These are phyloP conservation scores for Tolypocladium tundrense DNA, from an alignment of 2,329 filamentous ascomycete species.

Conservation along the genomic window DNA sequence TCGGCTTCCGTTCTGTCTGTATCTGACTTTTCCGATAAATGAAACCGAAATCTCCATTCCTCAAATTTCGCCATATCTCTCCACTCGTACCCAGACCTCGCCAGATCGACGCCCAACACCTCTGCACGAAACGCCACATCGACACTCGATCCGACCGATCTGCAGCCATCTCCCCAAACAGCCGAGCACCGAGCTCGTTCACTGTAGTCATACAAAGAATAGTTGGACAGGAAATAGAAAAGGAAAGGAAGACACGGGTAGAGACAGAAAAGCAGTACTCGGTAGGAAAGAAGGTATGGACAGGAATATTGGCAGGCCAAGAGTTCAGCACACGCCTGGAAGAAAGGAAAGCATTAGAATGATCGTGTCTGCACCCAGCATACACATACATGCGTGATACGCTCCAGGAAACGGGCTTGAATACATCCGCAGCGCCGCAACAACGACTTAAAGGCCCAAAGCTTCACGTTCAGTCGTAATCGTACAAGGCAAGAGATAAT, in stretches of 20 bases:
- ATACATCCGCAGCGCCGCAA: not conserved
- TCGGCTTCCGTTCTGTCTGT: not conserved
- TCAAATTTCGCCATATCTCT: not conserved
- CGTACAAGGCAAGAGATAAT: not conserved
- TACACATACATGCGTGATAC: not conserved
- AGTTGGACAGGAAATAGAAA: not conserved
- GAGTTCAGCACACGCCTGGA: not conserved
- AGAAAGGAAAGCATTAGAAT: not conserved
- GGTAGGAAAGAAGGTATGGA: not conserved
- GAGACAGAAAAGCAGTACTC: not conserved
- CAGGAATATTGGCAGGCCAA: not conserved
- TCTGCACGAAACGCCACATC: not conserved
- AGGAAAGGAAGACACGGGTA: not conserved
- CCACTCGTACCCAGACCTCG: not conserved
- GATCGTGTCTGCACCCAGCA: not conserved
- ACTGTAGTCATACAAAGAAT: not conserved
- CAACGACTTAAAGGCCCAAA: not conserved
- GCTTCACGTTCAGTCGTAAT: not conserved
- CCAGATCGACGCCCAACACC: not conserved
- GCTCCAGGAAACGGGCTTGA: not conserved
- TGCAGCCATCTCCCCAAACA: not conserved
- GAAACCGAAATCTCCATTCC: not conserved
- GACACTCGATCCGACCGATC: not conserved
- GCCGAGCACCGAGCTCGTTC: not conserved
- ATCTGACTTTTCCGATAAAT: not conserved